Conservation (phyloP, 768 basidiomycete genomes). For the Suillus subluteus region DNA sequence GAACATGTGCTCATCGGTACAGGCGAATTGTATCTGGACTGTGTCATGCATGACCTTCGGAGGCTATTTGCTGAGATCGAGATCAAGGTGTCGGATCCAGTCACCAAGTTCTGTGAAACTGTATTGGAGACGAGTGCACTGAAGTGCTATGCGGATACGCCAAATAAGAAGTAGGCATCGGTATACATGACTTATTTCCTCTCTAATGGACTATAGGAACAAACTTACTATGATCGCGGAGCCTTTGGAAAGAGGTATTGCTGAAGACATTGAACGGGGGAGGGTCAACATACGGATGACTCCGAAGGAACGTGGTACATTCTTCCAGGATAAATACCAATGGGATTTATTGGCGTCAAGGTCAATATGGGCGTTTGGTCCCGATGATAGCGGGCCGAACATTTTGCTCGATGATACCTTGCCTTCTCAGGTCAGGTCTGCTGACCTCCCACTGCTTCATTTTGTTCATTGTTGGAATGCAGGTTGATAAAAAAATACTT, state of each 20-base stretch:
- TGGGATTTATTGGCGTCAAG: conserved; percentile 98
- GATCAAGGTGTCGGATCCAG: conserved; percentile 99
- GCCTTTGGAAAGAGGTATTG: conserved; percentile 92
- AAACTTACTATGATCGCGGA: conserved; percentile 99
- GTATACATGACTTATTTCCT: conserved; percentile 7
- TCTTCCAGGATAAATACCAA: conserved; percentile 96
- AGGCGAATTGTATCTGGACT: conserved; percentile 96
- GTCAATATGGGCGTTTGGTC: conserved; percentile 99
- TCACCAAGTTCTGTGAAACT: conserved; percentile 97
- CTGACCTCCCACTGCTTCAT: not conserved
- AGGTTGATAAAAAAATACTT: conserved; percentile 94
- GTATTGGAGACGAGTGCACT: conserved; percentile 96
- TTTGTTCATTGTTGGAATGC: conserved; percentile 12
- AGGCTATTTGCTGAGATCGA: conserved; percentile 96
- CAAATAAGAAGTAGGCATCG: conserved; percentile 91
- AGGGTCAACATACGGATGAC: conserved; percentile 94
- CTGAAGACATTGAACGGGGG: conserved; percentile 95
- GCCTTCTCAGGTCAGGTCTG: conserved; percentile 75
- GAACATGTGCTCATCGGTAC: conserved; percentile 98
- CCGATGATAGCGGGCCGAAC: conserved; percentile 94
- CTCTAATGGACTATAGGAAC: conserved; percentile 61
- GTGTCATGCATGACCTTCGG: conserved; percentile 94
- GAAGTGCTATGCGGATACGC: conserved; percentile 99
- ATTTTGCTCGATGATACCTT: conserved; percentile 94
- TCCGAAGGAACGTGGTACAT: conserved; percentile 90